phyloP scores from a whole-genome alignment of 1,284 basidiomycete genomes.

The Rhodotorula sp. region DNA sequence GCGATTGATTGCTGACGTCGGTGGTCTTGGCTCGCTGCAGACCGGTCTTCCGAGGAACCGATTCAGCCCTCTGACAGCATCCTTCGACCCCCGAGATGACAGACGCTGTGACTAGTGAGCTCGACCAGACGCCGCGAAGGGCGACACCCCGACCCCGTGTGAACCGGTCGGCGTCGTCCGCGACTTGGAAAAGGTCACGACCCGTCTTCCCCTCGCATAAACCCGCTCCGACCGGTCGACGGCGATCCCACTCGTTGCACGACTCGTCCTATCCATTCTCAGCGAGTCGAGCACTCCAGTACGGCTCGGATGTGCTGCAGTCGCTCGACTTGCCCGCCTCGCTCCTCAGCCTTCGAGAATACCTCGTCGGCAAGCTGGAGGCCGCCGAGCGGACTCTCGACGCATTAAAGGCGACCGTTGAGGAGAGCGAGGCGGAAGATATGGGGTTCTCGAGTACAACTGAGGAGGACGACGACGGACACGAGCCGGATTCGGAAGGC shows the following conservation, averaged over 20 bases:
- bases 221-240: not conserved
- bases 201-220: not conserved
- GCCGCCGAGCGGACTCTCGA: slow-evolving; percentile 23
- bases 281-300: slow-evolving; percentile 6
- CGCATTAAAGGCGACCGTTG: slow-evolving; percentile 16
- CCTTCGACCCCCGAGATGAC: not conserved
- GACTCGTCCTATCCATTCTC: not conserved
- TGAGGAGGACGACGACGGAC: slow-evolving; percentile 7
- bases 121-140: not conserved
- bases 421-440: slow-evolving; percentile 5
- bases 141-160: not conserved
- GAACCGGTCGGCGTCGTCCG: not conserved
- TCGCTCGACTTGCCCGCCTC: slow-evolving; percentile 33
- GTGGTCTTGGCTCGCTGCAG: too few species aligned
- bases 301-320: slow-evolving; percentile 30
- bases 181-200: not conserved
- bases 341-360: slow-evolving; percentile 16
- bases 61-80: too few species aligned
- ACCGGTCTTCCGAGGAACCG: too few species aligned
- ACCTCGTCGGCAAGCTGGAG: slow-evolving; percentile 27
- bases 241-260: slow-evolving; percentile 21
- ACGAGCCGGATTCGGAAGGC: not conserved
- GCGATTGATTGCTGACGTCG: too few species aligned
- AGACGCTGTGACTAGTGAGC: not conserved
- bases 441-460: not conserved